Evolutionary conservation across 2,329 filamentous ascomycete genomes (phyloP).

Genomic region (Teratosphaeriaceae sp.): DNA sequence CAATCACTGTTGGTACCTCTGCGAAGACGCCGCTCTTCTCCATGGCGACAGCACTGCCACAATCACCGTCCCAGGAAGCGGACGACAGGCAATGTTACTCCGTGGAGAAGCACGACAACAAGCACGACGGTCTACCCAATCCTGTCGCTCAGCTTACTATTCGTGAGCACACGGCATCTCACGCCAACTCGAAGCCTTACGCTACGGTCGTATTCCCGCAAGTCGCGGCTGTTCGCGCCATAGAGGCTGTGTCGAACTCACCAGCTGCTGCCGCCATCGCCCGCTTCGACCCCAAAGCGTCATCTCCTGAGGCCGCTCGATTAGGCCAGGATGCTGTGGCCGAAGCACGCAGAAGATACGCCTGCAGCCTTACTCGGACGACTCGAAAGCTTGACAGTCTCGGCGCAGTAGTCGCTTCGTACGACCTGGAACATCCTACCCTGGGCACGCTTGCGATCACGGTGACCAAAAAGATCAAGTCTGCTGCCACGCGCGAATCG

Average conservation of each 20-base stretch:
- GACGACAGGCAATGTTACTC: constrained; percentile 14
- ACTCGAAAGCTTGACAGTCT: constrained; percentile 24
- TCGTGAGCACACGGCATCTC: constrained; percentile 5
- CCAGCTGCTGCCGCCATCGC: constrained; percentile 47
- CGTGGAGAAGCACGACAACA: constrained; percentile 20
- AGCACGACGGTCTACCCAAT: constrained; percentile 8
- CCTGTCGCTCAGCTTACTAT: constrained; percentile 22
- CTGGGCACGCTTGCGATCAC: constrained; percentile 38
- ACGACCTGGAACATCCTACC: constrained; percentile 40
- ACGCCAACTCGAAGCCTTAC: not conserved
- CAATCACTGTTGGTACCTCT: constrained; percentile 19
- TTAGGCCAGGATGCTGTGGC: constrained; percentile 54
- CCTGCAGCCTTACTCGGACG: constrained; percentile 63
- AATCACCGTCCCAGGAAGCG: constrained; percentile 2
- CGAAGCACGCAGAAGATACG: constrained; percentile 60
- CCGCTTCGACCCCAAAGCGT: constrained; percentile 59
- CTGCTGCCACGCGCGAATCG: constrained; percentile 10
- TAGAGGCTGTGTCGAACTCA: constrained; percentile 40
- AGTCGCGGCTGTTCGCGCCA: constrained; percentile 39
- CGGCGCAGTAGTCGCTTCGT: constrained; percentile 29
- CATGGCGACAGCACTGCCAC: constrained; percentile 13
- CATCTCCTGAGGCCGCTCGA: constrained; percentile 56
- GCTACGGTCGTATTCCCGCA: constrained; percentile 37
- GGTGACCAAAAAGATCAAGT: constrained; percentile 29
- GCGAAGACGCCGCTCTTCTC: constrained; percentile 19